Conservation (phyloP, 805 yeast genomes). For the Metschnikowia borealis region DNA sequence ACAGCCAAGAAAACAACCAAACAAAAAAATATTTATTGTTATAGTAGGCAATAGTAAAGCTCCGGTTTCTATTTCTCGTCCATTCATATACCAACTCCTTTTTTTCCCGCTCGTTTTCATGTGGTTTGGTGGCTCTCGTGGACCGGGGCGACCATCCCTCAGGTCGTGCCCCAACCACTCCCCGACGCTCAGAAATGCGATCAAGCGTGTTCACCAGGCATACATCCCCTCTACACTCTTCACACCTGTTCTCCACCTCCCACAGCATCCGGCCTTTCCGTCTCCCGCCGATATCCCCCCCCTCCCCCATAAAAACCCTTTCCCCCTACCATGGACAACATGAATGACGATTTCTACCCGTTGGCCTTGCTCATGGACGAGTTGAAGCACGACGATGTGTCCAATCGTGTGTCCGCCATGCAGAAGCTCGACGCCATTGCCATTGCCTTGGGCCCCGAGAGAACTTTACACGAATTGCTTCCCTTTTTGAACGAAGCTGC, state of each 20-base stretch:
- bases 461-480: conserved; percentile 82
- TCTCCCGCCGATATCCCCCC: background rate
- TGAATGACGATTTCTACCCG: conserved; percentile 74
- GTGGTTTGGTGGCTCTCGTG: no score
- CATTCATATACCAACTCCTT: no score
- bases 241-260: background rate
- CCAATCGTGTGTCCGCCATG: conserved; percentile 93
- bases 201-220: conserved; percentile 1
- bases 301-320: background rate
- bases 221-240: background rate
- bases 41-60: no score
- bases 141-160: background rate
- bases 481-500: conserved; percentile 88
- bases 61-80: no score
- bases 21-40: no score
- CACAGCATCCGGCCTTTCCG: conserved; percentile 1
- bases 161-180: conserved; percentile 13
- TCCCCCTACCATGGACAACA: conserved; percentile 12
- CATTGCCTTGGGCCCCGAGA: conserved; percentile 87
- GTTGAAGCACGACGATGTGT: conserved; percentile 91
- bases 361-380: conserved; percentile 96
- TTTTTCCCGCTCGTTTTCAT: no score
- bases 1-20: no score
- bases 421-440: conserved; percentile 91
- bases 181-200: conserved; percentile 10